Base-by-base conservation (phyloP, 331 rosid species). In the Dryas integrifolia region DNA sequence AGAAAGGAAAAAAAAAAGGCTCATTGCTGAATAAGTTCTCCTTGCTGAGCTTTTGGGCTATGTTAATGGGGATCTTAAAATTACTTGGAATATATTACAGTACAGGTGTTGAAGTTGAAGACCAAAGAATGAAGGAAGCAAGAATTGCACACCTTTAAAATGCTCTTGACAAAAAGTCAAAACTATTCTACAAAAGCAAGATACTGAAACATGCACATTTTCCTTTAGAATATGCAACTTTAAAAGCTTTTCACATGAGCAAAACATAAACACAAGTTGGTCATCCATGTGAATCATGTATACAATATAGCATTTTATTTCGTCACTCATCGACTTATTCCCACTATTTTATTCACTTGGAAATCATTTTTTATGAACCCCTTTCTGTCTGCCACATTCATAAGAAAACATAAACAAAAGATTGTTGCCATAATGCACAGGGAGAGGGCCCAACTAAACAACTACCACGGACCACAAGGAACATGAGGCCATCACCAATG, bases 321-420 rank as follows among this genome's bases (percentile, higher is more conserved):
- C 7, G 43, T 47, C 58, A 53, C 40, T 7, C 64, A 30, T 72
- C 6, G 77, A 46, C 52, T 9, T 15, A 76, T 58, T 50, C 43
- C 7, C 51, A 68, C 61, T 47, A 48, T 9, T 30, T 64, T 16
- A 65, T 49, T 59, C 65, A 72, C 74, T 57, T 30, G 35, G 35
- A 30, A 30, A 30, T 1, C 2, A 30, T 30, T 30, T 30, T 30
- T 30, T 1, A 30, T 30, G 35, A 30, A 30, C 35, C 35, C 59
- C 78, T 67, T 78, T 76, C 51, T 80, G 85, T 76, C 83, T 80
- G 77, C 89, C 85, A 77, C 39, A 49, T 39, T 71, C 55, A 9
- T 65, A 76, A 26, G 50, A 30, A 47, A 65, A 67, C 77, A 72
- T 59, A 78, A 58, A 61, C 59, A 70, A n/a, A 49, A 69, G n/a